Evolutionary conservation across 768 basidiomycete species (phyloP).

Genomic region (Russula sp.): DNA sequence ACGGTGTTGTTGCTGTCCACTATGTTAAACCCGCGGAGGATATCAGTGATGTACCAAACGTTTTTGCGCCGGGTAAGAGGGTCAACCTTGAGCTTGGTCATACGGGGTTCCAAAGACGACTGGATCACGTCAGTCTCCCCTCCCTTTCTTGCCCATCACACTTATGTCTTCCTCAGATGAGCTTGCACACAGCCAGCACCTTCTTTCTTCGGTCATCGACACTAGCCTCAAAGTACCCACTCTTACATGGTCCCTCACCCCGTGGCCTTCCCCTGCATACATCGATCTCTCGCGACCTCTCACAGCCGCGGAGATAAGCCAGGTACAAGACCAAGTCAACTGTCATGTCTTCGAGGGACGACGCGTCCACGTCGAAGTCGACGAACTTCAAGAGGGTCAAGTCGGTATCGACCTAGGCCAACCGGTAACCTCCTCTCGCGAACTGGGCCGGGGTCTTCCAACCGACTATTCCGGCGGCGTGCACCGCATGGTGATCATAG

Average conservation of each 20-base stretch:
- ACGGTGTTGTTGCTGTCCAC: constrained; percentile 74
- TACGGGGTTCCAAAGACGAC: constrained; percentile 59
- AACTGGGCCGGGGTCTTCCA: constrained; percentile 59
- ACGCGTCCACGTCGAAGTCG: constrained; percentile 68
- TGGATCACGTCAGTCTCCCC: constrained; percentile 60
- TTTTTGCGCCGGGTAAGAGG: constrained; percentile 50
- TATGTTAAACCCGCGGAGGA: constrained; percentile 50
- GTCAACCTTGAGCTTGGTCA: constrained; percentile 56
- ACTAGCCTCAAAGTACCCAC: constrained; percentile 60
- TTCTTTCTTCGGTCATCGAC: constrained; percentile 79
- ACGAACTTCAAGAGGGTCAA: constrained; percentile 51
- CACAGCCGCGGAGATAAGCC: constrained; percentile 56
- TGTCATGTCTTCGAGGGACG: constrained; percentile 66
- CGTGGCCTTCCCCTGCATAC: constrained; percentile 66
- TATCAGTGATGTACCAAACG: constrained; percentile 45
- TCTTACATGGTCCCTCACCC: constrained; percentile 77
- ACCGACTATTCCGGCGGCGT: constrained; percentile 73
- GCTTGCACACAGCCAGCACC: constrained; percentile 84
- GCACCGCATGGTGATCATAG: constrained; percentile 78
- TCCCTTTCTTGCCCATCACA: not conserved
- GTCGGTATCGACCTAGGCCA: constrained; percentile 35
- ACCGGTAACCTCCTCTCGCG: constrained; percentile 46
- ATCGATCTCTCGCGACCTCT: constrained; percentile 73
- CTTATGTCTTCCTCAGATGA: constrained; percentile 51
- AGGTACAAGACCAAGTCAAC: constrained; percentile 64